phyloP scores from a whole-genome alignment of 305 asterid genomes.

The Solanum aculeatissimum region DNA sequence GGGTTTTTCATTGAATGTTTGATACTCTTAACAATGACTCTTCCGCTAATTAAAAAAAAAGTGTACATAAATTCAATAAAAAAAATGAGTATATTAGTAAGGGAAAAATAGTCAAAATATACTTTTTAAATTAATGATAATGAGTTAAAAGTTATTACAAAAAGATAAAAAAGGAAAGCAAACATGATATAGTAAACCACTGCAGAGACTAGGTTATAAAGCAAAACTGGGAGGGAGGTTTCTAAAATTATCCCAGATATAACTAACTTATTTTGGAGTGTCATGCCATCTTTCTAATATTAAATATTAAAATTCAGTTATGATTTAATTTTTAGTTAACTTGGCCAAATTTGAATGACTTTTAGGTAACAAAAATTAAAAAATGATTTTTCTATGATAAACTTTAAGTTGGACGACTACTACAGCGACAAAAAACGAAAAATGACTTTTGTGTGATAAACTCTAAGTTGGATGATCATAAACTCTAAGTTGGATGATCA shows the following conservation, averaged over 20 bases:
- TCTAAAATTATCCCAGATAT: background rate
- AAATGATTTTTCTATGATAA: background rate
- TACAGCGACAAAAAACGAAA: background rate
- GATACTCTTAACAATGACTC: background rate
- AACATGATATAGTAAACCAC: background rate
- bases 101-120: background rate
- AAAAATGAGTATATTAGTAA: background rate
- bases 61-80: background rate
- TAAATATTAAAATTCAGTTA: background rate
- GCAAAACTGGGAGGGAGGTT: background rate
- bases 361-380: background rate
- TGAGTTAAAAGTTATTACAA: background rate
- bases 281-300: background rate
- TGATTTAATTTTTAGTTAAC: background rate
- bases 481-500: background rate
- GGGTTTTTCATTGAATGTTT: background rate
- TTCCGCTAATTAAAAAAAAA: background rate
- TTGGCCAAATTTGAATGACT: background rate
- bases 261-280: background rate
- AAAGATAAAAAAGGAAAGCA: background rate
- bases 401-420: background rate
- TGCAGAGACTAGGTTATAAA: background rate
- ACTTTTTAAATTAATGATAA: background rate
- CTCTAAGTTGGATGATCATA: background rate
- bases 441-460: background rate